Base-by-base conservation (phyloP, 2,329 filamentous ascomycete species). In the Verticillium longisporum region DNA sequence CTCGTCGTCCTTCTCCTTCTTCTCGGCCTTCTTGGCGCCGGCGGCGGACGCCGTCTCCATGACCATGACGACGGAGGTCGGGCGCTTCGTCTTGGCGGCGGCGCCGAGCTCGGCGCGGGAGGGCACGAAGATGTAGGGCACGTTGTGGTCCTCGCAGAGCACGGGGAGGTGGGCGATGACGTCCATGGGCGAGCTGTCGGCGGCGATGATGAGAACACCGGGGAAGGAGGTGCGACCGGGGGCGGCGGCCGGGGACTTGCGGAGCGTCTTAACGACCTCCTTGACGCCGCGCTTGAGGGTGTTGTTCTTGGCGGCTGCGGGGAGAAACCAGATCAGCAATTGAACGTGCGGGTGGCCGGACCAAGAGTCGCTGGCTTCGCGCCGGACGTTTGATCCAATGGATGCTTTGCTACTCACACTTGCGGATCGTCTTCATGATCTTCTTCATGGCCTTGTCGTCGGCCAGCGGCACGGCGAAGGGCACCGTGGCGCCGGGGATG, bases 111-210 rank as follows among this genome's bases (percentile, higher is more conserved):
- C 94, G 64, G 92, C 94, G 69, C 95, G 89, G 71, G 90, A 96
- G 63, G 88, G 87, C 69, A 99, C 91, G 77, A 96, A 99, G 76
- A 99, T 87, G 80, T 98, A 99, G 37, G 95, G 95, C 63, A 97
- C 91, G 77, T 91, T 91, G 83, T 97, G 93, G 79, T 98, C 94
- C 80, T 99, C 95, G 84, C 95, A 98, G 62, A 98, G 88, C 61
- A 99, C 91, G 70, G 95, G 95, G 67, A 99, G 91, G 80, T 99
- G 95, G 63, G 91, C 95, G 80, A 99, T 97, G 75, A 99, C 95
- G 77, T 99, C 95, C 88, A 95, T 94, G 67, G 95, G 95, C 59
- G 91, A 97, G 80, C 99, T 98, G 78, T 99, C 95, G 69, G 91
- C 95, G 38, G 95, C 95, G 68, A 99, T 91, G 74, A 99, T 83